phyloP scores from a whole-genome alignment of 2,329 filamentous ascomycete genomes.

The Basipetospora chlamydospora region DNA sequence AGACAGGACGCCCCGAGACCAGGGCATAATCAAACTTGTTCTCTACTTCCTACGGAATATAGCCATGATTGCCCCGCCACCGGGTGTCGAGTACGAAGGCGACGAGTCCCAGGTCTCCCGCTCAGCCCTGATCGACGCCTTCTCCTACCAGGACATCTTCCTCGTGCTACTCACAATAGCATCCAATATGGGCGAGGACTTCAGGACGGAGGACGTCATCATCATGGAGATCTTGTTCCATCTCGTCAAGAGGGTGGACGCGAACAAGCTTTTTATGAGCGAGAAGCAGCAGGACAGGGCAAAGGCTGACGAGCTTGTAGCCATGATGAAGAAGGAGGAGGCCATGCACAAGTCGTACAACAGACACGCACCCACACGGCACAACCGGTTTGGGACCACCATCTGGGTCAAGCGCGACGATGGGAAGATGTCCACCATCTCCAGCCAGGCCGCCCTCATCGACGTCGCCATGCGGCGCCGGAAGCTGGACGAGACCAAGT shows the following conservation, averaged over 20 bases:
- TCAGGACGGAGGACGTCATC: slow-evolving; percentile 75
- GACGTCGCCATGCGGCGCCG: slow-evolving; percentile 58
- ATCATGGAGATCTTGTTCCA: slow-evolving; percentile 88
- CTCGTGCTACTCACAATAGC: slow-evolving; percentile 72
- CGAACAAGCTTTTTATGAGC: slow-evolving; percentile 72
- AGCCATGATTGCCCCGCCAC: slow-evolving; percentile 64
- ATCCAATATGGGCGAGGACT: slow-evolving; percentile 89
- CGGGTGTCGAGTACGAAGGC: slow-evolving; percentile 61
- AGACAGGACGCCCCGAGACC: slow-evolving; percentile 66
- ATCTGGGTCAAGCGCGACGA: slow-evolving; percentile 87
- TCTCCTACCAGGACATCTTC: slow-evolving; percentile 82
- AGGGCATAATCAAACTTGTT: slow-evolving; percentile 82
- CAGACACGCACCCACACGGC: slow-evolving; percentile 66
- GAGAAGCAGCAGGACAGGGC: slow-evolving; percentile 55
- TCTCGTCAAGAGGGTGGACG: slow-evolving; percentile 76
- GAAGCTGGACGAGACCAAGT: slow-evolving; percentile 85
- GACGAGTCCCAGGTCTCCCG: slow-evolving; percentile 82
- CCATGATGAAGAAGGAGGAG: slow-evolving; percentile 67
- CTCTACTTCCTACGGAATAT: slow-evolving; percentile 85
- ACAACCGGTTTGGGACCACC: slow-evolving; percentile 94
- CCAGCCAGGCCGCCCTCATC: slow-evolving; percentile 72
- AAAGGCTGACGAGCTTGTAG: slow-evolving; percentile 58
- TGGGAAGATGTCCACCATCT: slow-evolving; percentile 70
- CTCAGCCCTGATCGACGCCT: slow-evolving; percentile 76
- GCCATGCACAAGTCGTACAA: slow-evolving; percentile 68